phyloP scores from a whole-genome alignment of 73 alveolate species.

The Tetrahymena borealis region DNA sequence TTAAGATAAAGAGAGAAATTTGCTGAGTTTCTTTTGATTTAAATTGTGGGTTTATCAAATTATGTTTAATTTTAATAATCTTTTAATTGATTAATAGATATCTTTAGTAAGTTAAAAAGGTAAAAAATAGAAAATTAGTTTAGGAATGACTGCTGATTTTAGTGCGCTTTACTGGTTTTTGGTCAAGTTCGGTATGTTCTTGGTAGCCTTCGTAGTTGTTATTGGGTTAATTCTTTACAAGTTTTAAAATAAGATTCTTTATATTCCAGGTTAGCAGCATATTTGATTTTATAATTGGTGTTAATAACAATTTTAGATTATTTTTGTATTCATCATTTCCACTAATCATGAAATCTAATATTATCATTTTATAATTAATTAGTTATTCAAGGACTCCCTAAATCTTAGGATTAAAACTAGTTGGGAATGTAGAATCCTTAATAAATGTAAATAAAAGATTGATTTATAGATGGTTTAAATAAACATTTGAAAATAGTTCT shows the following conservation, averaged over 20 bases:
- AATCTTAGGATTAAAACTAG: background rate
- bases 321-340: no score
- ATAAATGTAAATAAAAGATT: background rate
- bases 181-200: background rate
- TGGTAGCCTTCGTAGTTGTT: background rate
- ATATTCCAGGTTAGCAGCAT: background rate
- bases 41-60: no score
- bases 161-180: background rate
- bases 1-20: background rate
- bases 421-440: background rate
- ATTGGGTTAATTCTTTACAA: background rate
- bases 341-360: no score
- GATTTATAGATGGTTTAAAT: background rate
- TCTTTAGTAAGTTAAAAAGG: background rate
- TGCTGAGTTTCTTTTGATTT: no score
- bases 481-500: background rate
- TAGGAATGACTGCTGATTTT: background rate
- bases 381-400: background rate
- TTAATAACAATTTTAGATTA: no score
- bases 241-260: background rate
- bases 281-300: no score
- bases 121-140: background rate
- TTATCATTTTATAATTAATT: no score
- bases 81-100: background rate
- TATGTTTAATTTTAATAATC: background rate